A percentile compares a stretch with the other conserved stretches of the same genome.
Conservation (phyloP, 495 filamentous ascomycete genomes). For the Neurospora cerealis region DNA sequence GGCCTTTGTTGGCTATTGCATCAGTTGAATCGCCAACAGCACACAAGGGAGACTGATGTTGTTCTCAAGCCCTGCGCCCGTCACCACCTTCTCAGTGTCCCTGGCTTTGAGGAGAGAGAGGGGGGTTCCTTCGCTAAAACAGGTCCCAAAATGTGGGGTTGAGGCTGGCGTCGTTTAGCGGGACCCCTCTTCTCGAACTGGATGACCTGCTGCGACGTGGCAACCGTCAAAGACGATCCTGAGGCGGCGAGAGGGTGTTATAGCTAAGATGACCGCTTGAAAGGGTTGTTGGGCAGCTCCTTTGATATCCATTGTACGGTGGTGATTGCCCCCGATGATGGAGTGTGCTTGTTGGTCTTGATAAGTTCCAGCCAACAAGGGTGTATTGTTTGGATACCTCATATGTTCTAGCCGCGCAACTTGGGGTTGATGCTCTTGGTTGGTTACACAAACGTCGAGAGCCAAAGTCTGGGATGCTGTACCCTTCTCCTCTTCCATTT, state of each 20-base stretch:
- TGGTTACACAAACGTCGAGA: not conserved
- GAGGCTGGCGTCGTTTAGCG: slow-evolving; percentile 12
- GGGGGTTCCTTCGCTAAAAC: not conserved
- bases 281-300: not conserved
- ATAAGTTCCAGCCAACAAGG: not conserved
- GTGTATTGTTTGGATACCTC: not conserved
- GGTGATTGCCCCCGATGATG: not conserved
- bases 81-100: slow-evolving; percentile 3
- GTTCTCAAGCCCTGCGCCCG: not conserved
- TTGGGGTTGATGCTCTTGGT: not conserved
- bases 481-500: not conserved
- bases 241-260: not conserved
- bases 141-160: slow-evolving; percentile 7
- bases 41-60: not conserved
- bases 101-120: slow-evolving; percentile 7
- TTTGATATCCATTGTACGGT: not conserved
- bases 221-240: not conserved
- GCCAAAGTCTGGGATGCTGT: not conserved
- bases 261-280: not conserved
- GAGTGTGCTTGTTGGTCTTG: not conserved
- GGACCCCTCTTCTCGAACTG: not conserved
- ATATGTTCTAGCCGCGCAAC: not conserved
- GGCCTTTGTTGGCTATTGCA: not conserved
- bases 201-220: not conserved
- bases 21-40: not conserved